These are phyloP conservation scores for Fusarium proliferatum DNA, from an alignment of 2,329 filamentous ascomycete species.

Conservation along the genomic window DNA sequence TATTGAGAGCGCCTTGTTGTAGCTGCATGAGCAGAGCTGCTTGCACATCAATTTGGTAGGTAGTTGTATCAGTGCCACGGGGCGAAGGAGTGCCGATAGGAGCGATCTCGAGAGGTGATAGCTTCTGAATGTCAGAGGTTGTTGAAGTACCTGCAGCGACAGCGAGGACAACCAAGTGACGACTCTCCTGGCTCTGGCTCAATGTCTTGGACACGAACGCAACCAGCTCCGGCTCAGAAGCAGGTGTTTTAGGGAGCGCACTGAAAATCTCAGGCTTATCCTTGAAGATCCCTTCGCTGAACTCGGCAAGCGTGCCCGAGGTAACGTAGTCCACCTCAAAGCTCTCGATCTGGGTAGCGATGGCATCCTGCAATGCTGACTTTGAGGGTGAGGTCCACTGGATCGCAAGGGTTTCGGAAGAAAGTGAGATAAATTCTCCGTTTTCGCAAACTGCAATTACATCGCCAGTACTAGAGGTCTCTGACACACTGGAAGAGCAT, in stretches of 20 bases:
- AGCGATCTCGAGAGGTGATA: conserved; percentile 55
- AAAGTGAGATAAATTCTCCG: conserved; percentile 70
- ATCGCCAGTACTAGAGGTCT: conserved; percentile 45
- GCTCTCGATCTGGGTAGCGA: conserved; percentile 47
- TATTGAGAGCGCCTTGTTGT: conserved; percentile 62
- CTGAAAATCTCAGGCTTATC: conserved; percentile 64
- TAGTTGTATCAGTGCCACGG: conserved; percentile 27
- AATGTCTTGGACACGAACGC: conserved; percentile 60
- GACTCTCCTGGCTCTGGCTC: conserved; percentile 44
- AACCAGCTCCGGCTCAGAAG: conserved; percentile 63
- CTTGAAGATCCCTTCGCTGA: conserved; percentile 66
- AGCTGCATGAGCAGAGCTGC: conserved; percentile 74
- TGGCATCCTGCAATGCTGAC: conserved; percentile 50
- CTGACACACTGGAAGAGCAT: conserved; percentile 44
- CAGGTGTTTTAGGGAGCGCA: conserved; percentile 61
- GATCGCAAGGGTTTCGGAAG: conserved; percentile 60
- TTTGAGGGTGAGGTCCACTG: conserved; percentile 52
- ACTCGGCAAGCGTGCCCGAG: conserved; percentile 58
- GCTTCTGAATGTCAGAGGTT: conserved; percentile 47
- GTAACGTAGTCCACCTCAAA: conserved; percentile 64
- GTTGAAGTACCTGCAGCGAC: conserved; percentile 42
- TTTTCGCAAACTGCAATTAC: conserved; percentile 69
- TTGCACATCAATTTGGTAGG: conserved; percentile 69
- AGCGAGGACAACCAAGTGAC: conserved; percentile 51
- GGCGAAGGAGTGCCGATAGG: conserved; percentile 48